Evolutionary conservation across 176 grass and related monocot species (phyloP), one percentile per base, ranked within the genome.

Genomic region (Oryza meridionalis): DNA sequence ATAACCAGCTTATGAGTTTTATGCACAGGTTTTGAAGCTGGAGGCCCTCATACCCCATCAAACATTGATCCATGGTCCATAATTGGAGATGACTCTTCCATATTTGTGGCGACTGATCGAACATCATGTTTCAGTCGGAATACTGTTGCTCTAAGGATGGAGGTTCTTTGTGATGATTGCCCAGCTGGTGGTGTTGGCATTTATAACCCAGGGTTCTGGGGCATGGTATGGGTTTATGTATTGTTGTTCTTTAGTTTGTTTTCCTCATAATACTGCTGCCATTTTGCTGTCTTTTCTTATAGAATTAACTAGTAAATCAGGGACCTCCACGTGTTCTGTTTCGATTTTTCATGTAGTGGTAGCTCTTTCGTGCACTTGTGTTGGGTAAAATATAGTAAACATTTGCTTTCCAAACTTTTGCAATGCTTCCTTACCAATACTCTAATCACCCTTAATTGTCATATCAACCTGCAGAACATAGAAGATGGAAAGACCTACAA

Each of bases 131-230:
- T 98, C 72, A 80, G 64, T 69, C 86, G 91, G 79, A 98, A 98
- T 47, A 89, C 84, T 77, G 88, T 97, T 50, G 94, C 94, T 55
- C 75, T 97, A 42, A 86, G 86, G 77, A 88, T 97, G 88, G 83
- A 97, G 21, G 59, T 94, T 73, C 78, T 90, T 11, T 97, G 94
- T 82, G 88, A 88, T 22, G 31, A 81, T 9, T 97, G 94, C 75
- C 92, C 92, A 27, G 38, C 26, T 67, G 73, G 65, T 78, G 84
- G 94, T 77, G 92, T 98, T 82, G 96, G 96, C 32, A 86, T 98
- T 77, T 98, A 95, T 65, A 98, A 95, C 71, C 96, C 93, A 19
- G 96, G 96, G 13, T 98, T 85, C 75, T 98, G 96, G 96, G 96
- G 96, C 85, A 98, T 98, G 93, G 96, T 98, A 91, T 69, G 74